Base-by-base conservation (phyloP, 1,139 yeast species). In the Protomyces pachydermus region DNA sequence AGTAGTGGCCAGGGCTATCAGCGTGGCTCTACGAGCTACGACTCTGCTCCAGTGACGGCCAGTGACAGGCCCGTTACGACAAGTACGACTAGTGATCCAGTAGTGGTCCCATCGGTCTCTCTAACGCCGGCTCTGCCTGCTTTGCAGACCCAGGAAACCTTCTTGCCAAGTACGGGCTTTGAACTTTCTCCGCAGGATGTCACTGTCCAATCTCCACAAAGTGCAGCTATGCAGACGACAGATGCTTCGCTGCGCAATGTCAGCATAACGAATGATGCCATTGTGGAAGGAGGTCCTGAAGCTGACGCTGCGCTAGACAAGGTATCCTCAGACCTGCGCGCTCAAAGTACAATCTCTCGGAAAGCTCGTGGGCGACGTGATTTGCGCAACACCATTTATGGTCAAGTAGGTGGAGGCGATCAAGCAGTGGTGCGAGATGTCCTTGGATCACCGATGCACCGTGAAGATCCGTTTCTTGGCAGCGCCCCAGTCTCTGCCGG, bases 301-400 rank as follows among this genome's bases (percentile, higher is more conserved):
- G 64, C 54, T 16, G 64, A 60, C 37, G 64, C 64, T 2, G 67
- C 73, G 16, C 71, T 71, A 16, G 66, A 71, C n/a, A 73, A 35
- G 18, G 65, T 61, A 6, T 37, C 61, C 34, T 48, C 65, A 12
- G 53, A 56, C 28, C 48, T 61, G 14, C 58, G 64, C 23, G 64
- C 64, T 12, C 64, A 60, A 34, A 51, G 50, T 12, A 60, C 64
- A 23, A 42, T 60, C 20, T 60, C 64, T 16, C 35, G 64, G 16
- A 50, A 56, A 18, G 35, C 54, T 23, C 48, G 64, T 20, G 64
- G 64, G 8, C 58, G 64, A 14, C 53, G 64, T 18, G 64, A 54
- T 25, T 37, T 54, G 12, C 64, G 64, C 38, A 48, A 48, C 18
- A 51, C 64, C 14, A 51, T 60, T 14, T 60, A 35, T 25, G 54